Evolutionary conservation across 306 rosid species (phyloP).

Genomic region (Fragaria iinumae): DNA sequence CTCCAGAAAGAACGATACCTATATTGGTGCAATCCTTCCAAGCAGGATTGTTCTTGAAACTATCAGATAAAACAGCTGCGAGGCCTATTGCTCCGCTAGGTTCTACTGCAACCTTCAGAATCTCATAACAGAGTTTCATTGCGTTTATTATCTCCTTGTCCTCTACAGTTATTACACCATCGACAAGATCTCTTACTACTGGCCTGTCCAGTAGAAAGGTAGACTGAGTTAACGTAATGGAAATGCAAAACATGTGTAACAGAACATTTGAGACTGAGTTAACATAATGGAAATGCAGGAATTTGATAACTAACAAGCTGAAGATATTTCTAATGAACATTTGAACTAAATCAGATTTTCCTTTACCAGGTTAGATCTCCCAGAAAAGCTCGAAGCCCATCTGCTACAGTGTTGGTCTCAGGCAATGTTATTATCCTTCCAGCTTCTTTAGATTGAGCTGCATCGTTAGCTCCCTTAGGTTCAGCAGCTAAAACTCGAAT

Average conservation of each 20-base stretch:
- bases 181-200: constrained; percentile 77
- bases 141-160: constrained; percentile 75
- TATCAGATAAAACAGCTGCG: constrained; percentile 79
- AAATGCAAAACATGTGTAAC: constrained; percentile 6
- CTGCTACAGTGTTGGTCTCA: constrained; percentile 82
- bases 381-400: constrained; percentile 82
- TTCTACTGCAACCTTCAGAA: constrained; percentile 77
- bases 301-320: not conserved
- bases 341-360: constrained; percentile 11
- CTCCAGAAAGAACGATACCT: constrained; percentile 85
- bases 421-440: constrained; percentile 68
- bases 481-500: constrained; percentile 82
- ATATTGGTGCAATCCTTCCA: constrained; percentile 67
- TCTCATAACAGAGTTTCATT: constrained; percentile 74
- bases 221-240: not conserved
- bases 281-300: not conserved
- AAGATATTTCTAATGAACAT: constrained; percentile 23
- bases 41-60: constrained; percentile 62
- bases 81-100: constrained; percentile 97
- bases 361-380: constrained; percentile 81
- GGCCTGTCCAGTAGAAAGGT: constrained; percentile 55
- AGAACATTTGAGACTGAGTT: not conserved
- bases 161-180: constrained; percentile 66
- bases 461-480: constrained; percentile 87
- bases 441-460: constrained; percentile 85